These are phyloP conservation scores for Arthrobotrys pseudoclavata DNA, from an alignment of 2,329 filamentous ascomycete genomes.

Conservation along the genomic window DNA sequence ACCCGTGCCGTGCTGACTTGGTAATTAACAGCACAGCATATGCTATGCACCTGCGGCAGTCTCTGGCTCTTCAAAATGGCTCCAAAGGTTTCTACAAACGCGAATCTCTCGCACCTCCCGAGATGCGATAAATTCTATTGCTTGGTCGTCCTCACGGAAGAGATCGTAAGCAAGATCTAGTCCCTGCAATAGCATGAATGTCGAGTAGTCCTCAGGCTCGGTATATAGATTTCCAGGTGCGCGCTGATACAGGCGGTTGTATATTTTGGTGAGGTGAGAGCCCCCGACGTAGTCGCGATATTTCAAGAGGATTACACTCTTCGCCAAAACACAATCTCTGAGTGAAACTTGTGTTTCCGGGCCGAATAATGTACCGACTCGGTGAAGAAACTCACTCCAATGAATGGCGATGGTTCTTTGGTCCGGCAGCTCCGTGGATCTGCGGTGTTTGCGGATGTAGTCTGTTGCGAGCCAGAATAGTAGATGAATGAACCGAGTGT, in stretches of 20 bases:
- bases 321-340: background rate
- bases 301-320: constrained; percentile 5
- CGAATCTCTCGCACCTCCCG: background rate
- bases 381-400: constrained; percentile 16
- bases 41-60: too few species aligned
- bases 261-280: background rate
- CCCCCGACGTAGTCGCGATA: constrained; percentile 13
- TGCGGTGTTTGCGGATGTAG: background rate
- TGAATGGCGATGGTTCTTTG: background rate
- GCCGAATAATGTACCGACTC: constrained; percentile 2
- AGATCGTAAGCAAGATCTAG: constrained; percentile 20
- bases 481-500: constrained; percentile 8
- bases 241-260: background rate
- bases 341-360: background rate
- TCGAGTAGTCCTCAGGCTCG: background rate
- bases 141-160: background rate
- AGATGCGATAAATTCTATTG: background rate
- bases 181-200: constrained; percentile 20
- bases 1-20: too few species aligned
- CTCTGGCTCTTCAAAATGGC: background rate
- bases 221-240: background rate
- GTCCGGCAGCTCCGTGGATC: background rate
- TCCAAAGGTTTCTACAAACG: constrained; percentile 3
- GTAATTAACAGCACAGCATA: too few species aligned
- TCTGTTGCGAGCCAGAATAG: constrained; percentile 45